phyloP scores from a whole-genome alignment of 2,329 filamentous ascomycete genomes.

The Plectosphaerella sp. region DNA sequence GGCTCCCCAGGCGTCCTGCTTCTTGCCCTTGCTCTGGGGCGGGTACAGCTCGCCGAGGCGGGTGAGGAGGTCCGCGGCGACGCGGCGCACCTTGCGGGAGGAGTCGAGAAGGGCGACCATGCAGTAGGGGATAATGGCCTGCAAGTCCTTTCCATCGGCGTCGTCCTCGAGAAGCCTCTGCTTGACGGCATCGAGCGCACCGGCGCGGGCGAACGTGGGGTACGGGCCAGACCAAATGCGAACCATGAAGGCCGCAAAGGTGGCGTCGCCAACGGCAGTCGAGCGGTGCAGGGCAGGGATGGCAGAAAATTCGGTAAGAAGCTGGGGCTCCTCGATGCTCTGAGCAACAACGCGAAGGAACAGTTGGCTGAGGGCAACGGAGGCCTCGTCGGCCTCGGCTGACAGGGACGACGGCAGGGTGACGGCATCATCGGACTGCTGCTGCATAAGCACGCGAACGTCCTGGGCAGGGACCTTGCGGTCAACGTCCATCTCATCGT shows the following conservation, averaged over 20 bases:
- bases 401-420: slow-evolving; percentile 48
- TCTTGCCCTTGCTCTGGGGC: slow-evolving; percentile 31
- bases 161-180: slow-evolving; percentile 48
- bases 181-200: slow-evolving; percentile 64
- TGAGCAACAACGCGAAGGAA: slow-evolving; percentile 51
- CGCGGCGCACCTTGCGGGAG: slow-evolving; percentile 70
- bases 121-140: slow-evolving; percentile 78
- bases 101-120: slow-evolving; percentile 71
- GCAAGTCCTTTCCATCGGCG: slow-evolving; percentile 58
- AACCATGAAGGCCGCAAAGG: slow-evolving; percentile 72
- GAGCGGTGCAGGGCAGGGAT: slow-evolving; percentile 50
- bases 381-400: slow-evolving; percentile 44
- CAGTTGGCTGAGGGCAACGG: slow-evolving; percentile 53
- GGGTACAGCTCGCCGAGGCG: slow-evolving; percentile 48
- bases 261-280: slow-evolving; percentile 52
- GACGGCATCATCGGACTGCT: slow-evolving; percentile 29
- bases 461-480: slow-evolving; percentile 28
- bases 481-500: slow-evolving; percentile 43
- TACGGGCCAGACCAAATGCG: slow-evolving; percentile 70
- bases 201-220: slow-evolving; percentile 62
- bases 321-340: slow-evolving; percentile 28
- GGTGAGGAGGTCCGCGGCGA: slow-evolving; percentile 64
- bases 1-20: slow-evolving; percentile 53
- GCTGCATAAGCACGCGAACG: slow-evolving; percentile 32
- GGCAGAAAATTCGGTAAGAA: slow-evolving; percentile 48